Evolutionary conservation across 1,284 basidiomycete species (phyloP), one percentile per base, ranked within the genome.

Genomic region (Rhodotorula sp.): DNA sequence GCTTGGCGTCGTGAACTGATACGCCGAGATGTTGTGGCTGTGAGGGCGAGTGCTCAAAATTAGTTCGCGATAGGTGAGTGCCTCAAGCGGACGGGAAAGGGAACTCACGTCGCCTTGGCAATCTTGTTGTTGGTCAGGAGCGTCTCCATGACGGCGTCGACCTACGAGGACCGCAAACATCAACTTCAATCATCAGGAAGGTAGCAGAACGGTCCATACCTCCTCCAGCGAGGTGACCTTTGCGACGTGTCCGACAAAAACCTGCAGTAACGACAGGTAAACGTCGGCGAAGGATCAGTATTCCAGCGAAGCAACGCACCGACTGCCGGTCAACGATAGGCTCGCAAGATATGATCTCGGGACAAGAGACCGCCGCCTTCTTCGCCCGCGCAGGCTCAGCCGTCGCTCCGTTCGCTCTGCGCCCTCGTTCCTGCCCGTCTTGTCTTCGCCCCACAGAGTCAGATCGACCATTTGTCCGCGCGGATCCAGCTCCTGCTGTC

Each of bases 1-100:
- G 55, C 63, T 52, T 9, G 51, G 19, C 1, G 52, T 53, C 2
- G 59, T 66, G 56, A 70, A 68, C 2, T 68, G 67, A 44, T 67
- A 75, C 1, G 74, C 74, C 4, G 57, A 62, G 24, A 75, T 72
- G 36, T 74, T 74, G 58, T 75, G 74, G 13, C 73, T 74, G 62
- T n/a, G 24, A 24, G 2, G 20, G 39, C n/a, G 36, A 13, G 36
- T 17, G 48, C 30, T 8, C 32, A n/a, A n/a, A n/a, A n/a, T n/a
- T n/a, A n/a, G n/a, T n/a, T n/a, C n/a, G n/a, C n/a, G n/a, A n/a
- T n/a, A n/a, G n/a, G n/a, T n/a, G n/a, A 30, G 11, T n/a, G 4
- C n/a, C 6, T 10, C 0, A 11, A 22, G 44, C 39, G 9, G 7
- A 20, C 9, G n/a, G 32, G 29, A 7, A 32, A 29, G 20, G 22